Base-by-base conservation (phyloP, 169 alveolate genomes). In the Eimeria acervulina region DNA sequence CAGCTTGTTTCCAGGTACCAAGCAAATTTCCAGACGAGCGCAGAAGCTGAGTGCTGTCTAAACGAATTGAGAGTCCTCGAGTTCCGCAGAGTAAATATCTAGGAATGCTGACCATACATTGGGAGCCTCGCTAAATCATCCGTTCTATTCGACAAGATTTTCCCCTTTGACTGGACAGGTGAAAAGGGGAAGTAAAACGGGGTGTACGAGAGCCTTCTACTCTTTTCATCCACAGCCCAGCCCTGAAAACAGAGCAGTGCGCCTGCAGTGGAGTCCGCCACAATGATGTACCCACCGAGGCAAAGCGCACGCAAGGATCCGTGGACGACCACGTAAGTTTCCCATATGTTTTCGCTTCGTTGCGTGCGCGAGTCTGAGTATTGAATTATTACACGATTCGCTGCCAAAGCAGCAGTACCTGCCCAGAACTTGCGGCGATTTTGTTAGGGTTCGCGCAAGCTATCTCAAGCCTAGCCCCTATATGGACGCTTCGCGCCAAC, bases 281-380 rank as follows among this genome's bases (percentile, higher is more conserved):
- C 47, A 7, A 87, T 87, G 93, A 59, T 87, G 93, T 87, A 87
- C 93, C 93, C 93, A 38, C 93, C 93, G 36, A 55, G 63, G 40
- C 93, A 87, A 4, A 61, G 63, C 42, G 47, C 61, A 33, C 78
- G 93, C 28, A 87, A 40, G 70, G 93, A 87, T 83, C 93, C 93
- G 19, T 87, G 93, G 93, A 87, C 78, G 26, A 52, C 81, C 80
- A 87, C 93, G 93, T 87, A 87, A 55, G 93, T 21, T 40, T 36
- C 70, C 21, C 42, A 78, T 47, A 36, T 15, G 19, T 36, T 7
- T 19, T 68, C 13, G 44, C 78, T 68, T 31, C 78, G 83, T 36
- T 72, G 83, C 4, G 15, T 4, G 10, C 51, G 52, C 47, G 28
- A 36, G 7, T 33, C 3, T 68, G 47, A 36, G 13, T 36, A 19